These are phyloP conservation scores for Ottelia alismoides DNA, from an alignment of 106 monocot species.

Conservation along the genomic window DNA sequence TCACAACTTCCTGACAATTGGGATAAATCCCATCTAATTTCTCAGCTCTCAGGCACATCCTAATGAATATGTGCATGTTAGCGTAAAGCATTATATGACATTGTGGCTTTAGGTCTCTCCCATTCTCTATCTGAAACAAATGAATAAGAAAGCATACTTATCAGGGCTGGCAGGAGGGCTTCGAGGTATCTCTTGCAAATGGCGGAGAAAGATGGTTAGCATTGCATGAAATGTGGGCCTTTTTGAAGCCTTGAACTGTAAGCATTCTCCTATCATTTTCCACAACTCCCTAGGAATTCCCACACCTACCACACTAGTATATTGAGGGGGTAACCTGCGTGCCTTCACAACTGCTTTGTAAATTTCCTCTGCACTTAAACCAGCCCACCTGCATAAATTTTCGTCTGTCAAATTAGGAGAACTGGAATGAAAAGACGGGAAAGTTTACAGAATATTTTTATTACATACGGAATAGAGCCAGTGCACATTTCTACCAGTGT, in stretches of 20 bases:
- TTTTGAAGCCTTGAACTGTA: slow-evolving; percentile 74
- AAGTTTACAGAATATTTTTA: background rate
- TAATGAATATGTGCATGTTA: too few relatives aligned
- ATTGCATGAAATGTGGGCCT: slow-evolving; percentile 91
- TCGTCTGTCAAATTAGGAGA: too few relatives aligned
- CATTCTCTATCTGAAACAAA: too few relatives aligned
- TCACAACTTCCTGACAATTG: too few relatives aligned
- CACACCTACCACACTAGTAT: slow-evolving; percentile 89
- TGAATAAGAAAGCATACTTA: slow-evolving; percentile 57
- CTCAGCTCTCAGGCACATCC: too few relatives aligned
- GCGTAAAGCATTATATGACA: too few relatives aligned
- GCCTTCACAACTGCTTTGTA: slow-evolving; percentile 71
- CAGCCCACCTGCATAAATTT: slow-evolving; percentile 71
- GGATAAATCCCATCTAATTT: too few relatives aligned
- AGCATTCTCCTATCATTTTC: slow-evolving; percentile 99
- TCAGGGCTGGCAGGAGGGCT: slow-evolving; percentile 95
- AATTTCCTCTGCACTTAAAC: slow-evolving; percentile 81
- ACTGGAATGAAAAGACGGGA: slow-evolving; percentile 6
- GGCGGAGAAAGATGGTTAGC: slow-evolving; percentile 83
- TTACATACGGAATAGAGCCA: slow-evolving; percentile 90
- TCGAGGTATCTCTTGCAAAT: slow-evolving; percentile 86
- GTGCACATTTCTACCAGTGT: slow-evolving; percentile 98
- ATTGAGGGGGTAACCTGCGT: slow-evolving; percentile 73
- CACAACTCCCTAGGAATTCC: slow-evolving; percentile 93
- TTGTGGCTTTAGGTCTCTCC: too few relatives aligned